phyloP scores from a whole-genome alignment of 2,329 filamentous ascomycete species.

The Clarireedia hainanense region DNA sequence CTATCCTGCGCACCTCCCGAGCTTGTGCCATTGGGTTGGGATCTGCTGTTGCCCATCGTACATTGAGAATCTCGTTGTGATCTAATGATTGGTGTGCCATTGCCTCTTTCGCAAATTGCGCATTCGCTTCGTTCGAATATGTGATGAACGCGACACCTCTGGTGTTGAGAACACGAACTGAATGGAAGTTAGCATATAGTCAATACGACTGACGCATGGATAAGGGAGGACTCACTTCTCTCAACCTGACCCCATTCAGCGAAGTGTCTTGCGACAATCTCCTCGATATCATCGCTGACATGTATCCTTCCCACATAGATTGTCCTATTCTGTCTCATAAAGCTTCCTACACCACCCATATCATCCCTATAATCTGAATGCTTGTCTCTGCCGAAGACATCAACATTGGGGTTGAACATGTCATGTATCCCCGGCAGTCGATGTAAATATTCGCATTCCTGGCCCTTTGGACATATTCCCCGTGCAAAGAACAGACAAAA shows the following conservation, averaged over 20 bases:
- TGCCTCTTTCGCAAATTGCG: conserved; percentile 86
- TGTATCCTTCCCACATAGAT: conserved; percentile 91
- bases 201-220: background rate
- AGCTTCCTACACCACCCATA: conserved; percentile 94
- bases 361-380: conserved; percentile 90
- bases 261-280: conserved; percentile 90
- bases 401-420: conserved; percentile 86
- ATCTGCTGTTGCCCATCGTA: conserved; percentile 93
- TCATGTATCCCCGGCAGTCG: conserved; percentile 80
- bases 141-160: conserved; percentile 93
- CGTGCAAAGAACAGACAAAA: conserved; percentile 91
- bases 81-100: conserved; percentile 94
- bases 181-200: conserved; percentile 17
- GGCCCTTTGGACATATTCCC: conserved; percentile 75
- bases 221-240: conserved; percentile 42
- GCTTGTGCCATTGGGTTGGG: conserved; percentile 94
- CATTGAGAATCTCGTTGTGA: conserved; percentile 86
- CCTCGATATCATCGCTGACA: conserved; percentile 93
- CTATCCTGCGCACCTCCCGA: conserved; percentile 77
- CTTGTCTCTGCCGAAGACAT: conserved; percentile 93
- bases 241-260: conserved; percentile 95
- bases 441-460: conserved; percentile 92
- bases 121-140: conserved; percentile 82
- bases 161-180: conserved; percentile 72
- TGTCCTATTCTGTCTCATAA: conserved; percentile 89